Evolutionary conservation across 129 eudicot species (phyloP).

Genomic region (Helichrysum umbraculigerum): DNA sequence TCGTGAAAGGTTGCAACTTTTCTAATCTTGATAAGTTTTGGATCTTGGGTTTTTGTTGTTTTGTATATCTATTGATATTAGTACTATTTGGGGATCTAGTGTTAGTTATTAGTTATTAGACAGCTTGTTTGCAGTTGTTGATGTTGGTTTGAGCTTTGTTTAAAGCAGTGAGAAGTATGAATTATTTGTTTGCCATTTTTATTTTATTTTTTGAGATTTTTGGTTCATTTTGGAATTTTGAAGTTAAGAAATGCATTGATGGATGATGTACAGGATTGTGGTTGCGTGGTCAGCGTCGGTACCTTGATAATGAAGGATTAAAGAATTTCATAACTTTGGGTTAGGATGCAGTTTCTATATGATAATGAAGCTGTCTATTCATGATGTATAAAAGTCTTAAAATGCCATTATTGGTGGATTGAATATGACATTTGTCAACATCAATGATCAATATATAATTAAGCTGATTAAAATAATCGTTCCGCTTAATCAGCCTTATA

Average conservation of each 20-base stretch:
- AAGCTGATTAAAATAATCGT: background rate
- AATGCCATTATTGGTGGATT: constrained; percentile 30
- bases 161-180: background rate
- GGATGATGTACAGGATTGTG: constrained; percentile 9
- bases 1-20: constrained; percentile 57
- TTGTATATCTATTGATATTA: constrained; percentile 13
- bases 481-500: background rate
- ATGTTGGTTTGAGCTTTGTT: constrained; percentile 11
- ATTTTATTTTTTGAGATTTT: constrained; percentile 11
- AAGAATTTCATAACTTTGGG: background rate
- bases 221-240: constrained; percentile 9
- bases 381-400: background rate
- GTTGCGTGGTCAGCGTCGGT: constrained; percentile 15
- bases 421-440: constrained; percentile 26
- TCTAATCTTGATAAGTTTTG: constrained; percentile 20
- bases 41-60: constrained; percentile 36
- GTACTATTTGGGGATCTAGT: constrained; percentile 24
- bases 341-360: constrained; percentile 19
- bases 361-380: constrained; percentile 24
- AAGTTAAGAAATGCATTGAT: constrained; percentile 7
- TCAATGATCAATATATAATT: constrained; percentile 12
- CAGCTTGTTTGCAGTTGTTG: constrained; percentile 13
- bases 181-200: background rate
- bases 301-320: constrained; percentile 13
- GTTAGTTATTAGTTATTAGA: background rate